phyloP scores from a whole-genome alignment of 352 stramenopile genomes.

The Globisporangium apiculatum region DNA sequence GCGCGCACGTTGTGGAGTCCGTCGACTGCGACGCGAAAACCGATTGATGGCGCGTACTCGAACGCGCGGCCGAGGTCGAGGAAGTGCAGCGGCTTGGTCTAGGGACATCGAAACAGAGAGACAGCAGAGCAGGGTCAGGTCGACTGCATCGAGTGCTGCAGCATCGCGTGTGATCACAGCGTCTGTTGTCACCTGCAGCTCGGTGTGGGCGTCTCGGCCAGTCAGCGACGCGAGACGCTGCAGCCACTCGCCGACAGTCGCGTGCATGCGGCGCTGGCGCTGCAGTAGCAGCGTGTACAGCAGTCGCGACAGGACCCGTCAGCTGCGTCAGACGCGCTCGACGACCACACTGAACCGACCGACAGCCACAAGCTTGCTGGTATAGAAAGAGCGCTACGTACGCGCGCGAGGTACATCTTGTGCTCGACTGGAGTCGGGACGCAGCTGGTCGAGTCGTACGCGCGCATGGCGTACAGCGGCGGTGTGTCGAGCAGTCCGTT shows the following conservation, averaged over 20 bases:
- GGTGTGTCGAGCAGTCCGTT: constrained; percentile 33
- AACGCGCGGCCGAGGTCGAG: constrained; percentile 42
- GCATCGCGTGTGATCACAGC: neutral
- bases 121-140: neutral
- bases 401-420: constrained; percentile 51
- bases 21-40: constrained; percentile 63
- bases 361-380: no score
- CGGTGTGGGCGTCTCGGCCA: neutral
- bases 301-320: neutral
- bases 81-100: constrained; percentile 38
- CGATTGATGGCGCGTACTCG: constrained; percentile 43
- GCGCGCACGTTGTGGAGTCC: constrained; percentile 58
- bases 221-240: neutral
- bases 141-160: no score
- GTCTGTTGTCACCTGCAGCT: no score
- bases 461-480: constrained; percentile 35
- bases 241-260: neutral
- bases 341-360: neutral
- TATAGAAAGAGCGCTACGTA: constrained; percentile 8
- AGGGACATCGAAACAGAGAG: neutral
- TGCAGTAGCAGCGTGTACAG: neutral
- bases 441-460: constrained; percentile 47
- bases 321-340: neutral
- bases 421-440: constrained; percentile 42
- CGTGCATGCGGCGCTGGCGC: neutral